Percentiles rank a stretch among this genome's conserved stretches.
These are phyloP conservation scores for Monotropa hypopitys DNA, from an alignment of 179 eudicot genomes.

Conservation along the genomic window DNA sequence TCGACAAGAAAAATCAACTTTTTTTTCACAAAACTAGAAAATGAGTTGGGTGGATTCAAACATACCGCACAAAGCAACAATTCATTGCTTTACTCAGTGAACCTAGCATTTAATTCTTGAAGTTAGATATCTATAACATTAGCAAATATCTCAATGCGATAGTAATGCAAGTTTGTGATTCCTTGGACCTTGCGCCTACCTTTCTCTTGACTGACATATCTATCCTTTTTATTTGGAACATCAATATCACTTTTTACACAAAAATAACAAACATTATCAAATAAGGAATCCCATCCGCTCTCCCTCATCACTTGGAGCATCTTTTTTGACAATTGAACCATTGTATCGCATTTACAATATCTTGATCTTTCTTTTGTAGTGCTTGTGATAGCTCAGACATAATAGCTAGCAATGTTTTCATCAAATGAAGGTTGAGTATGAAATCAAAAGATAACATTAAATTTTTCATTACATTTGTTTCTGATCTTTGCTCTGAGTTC, in stretches of 20 bases:
- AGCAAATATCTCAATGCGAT: not conserved
- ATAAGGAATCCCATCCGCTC: not conserved
- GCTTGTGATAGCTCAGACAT: not conserved
- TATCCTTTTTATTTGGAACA: not conserved
- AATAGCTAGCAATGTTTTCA: not conserved
- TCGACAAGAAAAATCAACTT: no score
- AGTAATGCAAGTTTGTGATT: not conserved
- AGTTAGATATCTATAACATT: no score
- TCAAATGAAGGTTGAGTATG: not conserved
- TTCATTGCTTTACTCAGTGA: no score
- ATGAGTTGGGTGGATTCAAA: no score
- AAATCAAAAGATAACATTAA: not conserved
- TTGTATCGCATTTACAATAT: not conserved
- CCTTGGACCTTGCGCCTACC: not conserved
- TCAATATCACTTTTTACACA: not conserved
- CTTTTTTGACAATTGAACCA: not conserved
- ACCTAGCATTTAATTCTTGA: no score
- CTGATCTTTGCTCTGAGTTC: not conserved
- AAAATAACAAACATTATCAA: not conserved
- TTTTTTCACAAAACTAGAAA: no score
- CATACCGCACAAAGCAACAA: no score
- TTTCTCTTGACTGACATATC: not conserved
- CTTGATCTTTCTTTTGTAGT: constrained; percentile 2
- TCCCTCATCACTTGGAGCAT: constrained; percentile 2
- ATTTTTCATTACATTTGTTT: not conserved